Base-by-base conservation (phyloP, 441 rosid genomes). In the Bocquillonia castaneifolia region DNA sequence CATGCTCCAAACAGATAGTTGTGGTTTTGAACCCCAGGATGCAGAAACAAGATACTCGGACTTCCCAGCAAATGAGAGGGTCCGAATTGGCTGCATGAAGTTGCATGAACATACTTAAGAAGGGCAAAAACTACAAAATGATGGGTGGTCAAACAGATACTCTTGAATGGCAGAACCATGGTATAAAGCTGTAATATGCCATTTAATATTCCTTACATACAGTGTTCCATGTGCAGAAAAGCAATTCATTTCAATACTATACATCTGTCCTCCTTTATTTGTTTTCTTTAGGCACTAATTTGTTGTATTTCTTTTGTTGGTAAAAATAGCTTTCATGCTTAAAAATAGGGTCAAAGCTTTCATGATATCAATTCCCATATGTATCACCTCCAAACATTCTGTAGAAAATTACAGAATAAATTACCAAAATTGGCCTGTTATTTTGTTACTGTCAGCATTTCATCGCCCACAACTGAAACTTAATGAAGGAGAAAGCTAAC, bases 21-120 rank as follows among this genome's bases (percentile, higher is more conserved):
- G 93, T 1, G 97, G 87, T 64, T 80, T 84, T 6, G 83, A 76
- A 70, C 83, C 86, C 76, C 81, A 37, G 8, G 96, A 84, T 67
- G 89, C 85, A 44, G 96, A 83, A 74, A 89, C 92, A 79, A 95
- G 86, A 83, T 83, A 82, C 69, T 86, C 97, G 0, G 97, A 91
- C 59, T 78, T 80, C 55, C 95, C 98, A 44, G 75, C 75, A 72
- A 95, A 95, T 64, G 91, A 81, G 51, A 95, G 87, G 64, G 61
- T 80, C 67, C 80, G 76, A 74, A 95, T 86, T 80, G 96, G 86
- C 98, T 95, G 92, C 62, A 76, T 68, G 32, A 75, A 26, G 25
- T 67, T 72, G 72, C 57, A 22, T 25, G 58, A 67, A 57, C 20
- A 64, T 34, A 67, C 53, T 53, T 57, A 53, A 54, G 37, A 63